A percentile compares a stretch with the other conserved stretches of the same genome.
Evolutionary conservation across 1,284 basidiomycete genomes (phyloP).

Genomic region (Sporisorium sorghi): DNA sequence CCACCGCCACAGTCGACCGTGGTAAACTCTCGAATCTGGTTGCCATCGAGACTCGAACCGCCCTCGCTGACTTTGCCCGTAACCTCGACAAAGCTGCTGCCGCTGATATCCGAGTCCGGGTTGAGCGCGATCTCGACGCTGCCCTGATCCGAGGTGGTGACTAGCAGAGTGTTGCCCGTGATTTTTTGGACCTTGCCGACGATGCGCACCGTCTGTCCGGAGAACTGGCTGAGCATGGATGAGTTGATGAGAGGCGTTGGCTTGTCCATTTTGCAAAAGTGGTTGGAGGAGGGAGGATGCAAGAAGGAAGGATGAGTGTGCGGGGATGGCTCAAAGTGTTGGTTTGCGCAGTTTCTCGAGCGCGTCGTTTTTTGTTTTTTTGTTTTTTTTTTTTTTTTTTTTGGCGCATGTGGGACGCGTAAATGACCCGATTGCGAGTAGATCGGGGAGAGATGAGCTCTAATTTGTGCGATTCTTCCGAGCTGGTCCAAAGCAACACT

Average conservation of each 20-base stretch:
- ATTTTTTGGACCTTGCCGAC: conserved; percentile 64
- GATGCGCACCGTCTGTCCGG: conserved; percentile 58
- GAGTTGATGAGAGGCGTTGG: conserved; percentile 66
- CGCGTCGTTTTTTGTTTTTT: conserved; percentile 4
- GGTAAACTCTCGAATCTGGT: conserved; percentile 47
- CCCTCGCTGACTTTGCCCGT: conserved; percentile 64
- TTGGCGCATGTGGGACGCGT: conserved; percentile 3
- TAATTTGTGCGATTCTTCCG: background rate
- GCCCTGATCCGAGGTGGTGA: conserved; percentile 63
- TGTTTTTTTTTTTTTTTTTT: no score
- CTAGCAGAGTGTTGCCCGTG: conserved; percentile 53
- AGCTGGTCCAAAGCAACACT: conserved; percentile 3
- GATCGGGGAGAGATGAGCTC: background rate
- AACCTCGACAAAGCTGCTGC: conserved; percentile 58
- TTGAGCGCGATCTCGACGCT: conserved; percentile 61
- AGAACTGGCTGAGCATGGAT: conserved; percentile 47
- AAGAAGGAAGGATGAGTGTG: background rate
- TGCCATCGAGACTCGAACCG: conserved; percentile 31
- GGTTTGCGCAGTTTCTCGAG: conserved; percentile 5
- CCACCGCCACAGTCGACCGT: conserved; percentile 55
- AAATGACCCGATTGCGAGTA: background rate
- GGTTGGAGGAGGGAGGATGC: background rate
- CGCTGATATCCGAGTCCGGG: conserved; percentile 44
- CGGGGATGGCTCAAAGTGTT: conserved; percentile 14
- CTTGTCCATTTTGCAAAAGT: conserved; percentile 55